phyloP scores from a whole-genome alignment of 208 protist genomes.

The Leishmania lainsoni region DNA sequence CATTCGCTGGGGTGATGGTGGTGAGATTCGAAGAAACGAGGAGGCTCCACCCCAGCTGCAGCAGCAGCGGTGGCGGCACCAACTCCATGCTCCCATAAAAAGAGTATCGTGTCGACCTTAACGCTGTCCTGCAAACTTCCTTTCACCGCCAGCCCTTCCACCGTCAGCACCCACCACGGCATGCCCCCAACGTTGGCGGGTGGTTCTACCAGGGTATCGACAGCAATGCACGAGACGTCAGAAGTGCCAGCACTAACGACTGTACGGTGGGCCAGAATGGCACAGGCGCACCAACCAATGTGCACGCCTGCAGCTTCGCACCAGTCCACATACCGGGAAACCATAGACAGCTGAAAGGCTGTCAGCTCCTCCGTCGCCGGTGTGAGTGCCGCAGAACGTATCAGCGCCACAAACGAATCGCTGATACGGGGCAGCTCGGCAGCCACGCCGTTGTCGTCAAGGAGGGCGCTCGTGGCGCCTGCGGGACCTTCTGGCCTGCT shows the following conservation, averaged over 20 bases:
- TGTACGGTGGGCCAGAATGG: background rate
- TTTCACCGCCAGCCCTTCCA: conserved; percentile 11
- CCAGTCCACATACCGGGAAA: conserved; percentile 16
- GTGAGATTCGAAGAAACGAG: background rate
- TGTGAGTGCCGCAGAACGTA: conserved; percentile 1
- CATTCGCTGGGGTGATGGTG: background rate
- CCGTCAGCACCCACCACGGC: conserved; percentile 17
- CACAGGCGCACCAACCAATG: conserved; percentile 22
- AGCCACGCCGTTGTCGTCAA: background rate
- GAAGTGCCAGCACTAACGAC: background rate
- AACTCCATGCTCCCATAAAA: conserved; percentile 10
- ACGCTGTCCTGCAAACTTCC: background rate
- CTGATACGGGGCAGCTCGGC: conserved; percentile 4
- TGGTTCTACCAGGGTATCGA: background rate
- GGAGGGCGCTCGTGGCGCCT: background rate
- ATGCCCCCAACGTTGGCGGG: background rate
- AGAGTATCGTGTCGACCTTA: background rate
- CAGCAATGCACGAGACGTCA: background rate
- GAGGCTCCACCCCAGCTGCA: background rate
- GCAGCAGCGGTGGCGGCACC: background rate
- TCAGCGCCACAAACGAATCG: conserved; percentile 1
- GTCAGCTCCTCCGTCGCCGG: conserved; percentile 17
- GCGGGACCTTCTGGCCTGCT: background rate
- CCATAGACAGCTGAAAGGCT: conserved; percentile 18
- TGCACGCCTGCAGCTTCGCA: conserved; percentile 26